A percentile compares a stretch with the other conserved stretches of the same genome.
phyloP scores from a whole-genome alignment of 768 basidiomycete genomes.

The Leccinum arenicola region DNA sequence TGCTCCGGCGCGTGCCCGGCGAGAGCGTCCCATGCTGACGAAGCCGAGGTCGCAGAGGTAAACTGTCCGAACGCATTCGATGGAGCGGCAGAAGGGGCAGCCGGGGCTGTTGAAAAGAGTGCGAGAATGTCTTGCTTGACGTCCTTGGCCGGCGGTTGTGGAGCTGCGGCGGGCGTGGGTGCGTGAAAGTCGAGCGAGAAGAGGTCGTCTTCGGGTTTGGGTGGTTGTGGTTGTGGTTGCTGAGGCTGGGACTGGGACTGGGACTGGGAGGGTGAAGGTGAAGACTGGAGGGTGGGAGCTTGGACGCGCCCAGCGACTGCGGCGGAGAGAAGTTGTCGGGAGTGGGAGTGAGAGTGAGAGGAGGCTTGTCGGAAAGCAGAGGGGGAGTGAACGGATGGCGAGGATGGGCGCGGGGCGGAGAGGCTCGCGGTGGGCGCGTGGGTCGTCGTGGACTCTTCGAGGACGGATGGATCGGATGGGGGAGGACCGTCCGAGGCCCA shows the following conservation, averaged over 20 bases:
- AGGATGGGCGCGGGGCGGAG: slow-evolving; percentile 28
- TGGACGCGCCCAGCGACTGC: slow-evolving; percentile 39
- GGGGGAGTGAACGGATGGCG: slow-evolving; percentile 26
- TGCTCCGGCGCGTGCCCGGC: background rate
- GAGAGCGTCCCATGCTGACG: slow-evolving; percentile 24
- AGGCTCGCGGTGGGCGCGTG: slow-evolving; percentile 16
- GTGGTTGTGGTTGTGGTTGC: slow-evolving; percentile 26
- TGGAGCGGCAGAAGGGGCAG: slow-evolving; percentile 10
- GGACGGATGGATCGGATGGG: slow-evolving; percentile 75
- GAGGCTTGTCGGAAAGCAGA: slow-evolving; percentile 20
- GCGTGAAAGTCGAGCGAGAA: slow-evolving; percentile 83
- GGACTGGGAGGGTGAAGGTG: background rate
- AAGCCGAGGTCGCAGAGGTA: background rate
- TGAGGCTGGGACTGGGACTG: slow-evolving; percentile 10
- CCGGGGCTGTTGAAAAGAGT: slow-evolving; percentile 47
- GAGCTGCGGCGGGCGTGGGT: slow-evolving; percentile 36
- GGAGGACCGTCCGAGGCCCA: slow-evolving; percentile 93
- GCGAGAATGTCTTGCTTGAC: slow-evolving; percentile 78
- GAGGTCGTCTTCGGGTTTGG: slow-evolving; percentile 55
- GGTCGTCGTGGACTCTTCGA: slow-evolving; percentile 43
- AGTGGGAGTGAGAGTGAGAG: slow-evolving; percentile 17
- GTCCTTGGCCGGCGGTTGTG: slow-evolving; percentile 46
- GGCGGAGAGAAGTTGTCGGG: slow-evolving; percentile 28
- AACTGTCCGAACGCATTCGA: slow-evolving; percentile 30
- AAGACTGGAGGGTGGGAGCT: background rate